phyloP scores from a whole-genome alignment of 495 filamentous ascomycete species.

The Podospora conica region DNA sequence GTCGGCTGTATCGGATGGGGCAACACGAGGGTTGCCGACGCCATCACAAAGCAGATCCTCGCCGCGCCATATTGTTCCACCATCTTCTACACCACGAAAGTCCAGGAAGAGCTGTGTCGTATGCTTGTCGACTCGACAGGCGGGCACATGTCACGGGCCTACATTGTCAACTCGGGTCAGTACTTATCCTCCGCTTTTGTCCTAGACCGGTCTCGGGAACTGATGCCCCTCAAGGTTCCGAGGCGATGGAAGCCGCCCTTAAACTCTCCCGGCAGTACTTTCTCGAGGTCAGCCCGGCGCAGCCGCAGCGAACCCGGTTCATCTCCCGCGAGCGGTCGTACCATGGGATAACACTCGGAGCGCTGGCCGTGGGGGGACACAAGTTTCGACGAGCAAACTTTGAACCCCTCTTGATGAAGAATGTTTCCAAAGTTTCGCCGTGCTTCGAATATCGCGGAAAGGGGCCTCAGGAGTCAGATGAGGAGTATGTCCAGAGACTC shows the following conservation, averaged over 20 bases:
- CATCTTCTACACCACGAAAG: constrained; percentile 37
- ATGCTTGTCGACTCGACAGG: constrained; percentile 41
- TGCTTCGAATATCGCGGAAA: constrained; percentile 49
- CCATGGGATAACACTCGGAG: constrained; percentile 67
- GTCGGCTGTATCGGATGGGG: constrained; percentile 49
- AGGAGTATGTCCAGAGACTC: constrained; percentile 45
- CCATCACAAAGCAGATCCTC: constrained; percentile 38
- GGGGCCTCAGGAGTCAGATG: constrained; percentile 26
- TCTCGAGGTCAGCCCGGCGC: constrained; percentile 39
- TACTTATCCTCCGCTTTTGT: constrained; percentile 31
- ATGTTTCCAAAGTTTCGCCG: constrained; percentile 59
- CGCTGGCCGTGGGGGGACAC: constrained; percentile 59
- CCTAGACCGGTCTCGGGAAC: constrained; percentile 26
- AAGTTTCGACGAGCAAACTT: constrained; percentile 56
- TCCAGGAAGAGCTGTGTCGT: constrained; percentile 37
- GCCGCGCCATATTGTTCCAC: constrained; percentile 40
- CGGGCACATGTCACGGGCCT: constrained; percentile 40
- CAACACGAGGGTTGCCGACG: constrained; percentile 36
- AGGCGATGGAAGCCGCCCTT: constrained; percentile 40
- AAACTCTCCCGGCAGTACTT: constrained; percentile 67
- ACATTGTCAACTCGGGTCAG: constrained; percentile 55
- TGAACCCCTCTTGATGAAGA: constrained; percentile 55
- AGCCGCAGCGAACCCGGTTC: constrained; percentile 45
- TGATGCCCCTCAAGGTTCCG: constrained; percentile 35
- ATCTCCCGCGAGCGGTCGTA: constrained; percentile 66